Base-by-base conservation (phyloP, 371 early-diverging fungal genomes). In the Zychaea mexicana region DNA sequence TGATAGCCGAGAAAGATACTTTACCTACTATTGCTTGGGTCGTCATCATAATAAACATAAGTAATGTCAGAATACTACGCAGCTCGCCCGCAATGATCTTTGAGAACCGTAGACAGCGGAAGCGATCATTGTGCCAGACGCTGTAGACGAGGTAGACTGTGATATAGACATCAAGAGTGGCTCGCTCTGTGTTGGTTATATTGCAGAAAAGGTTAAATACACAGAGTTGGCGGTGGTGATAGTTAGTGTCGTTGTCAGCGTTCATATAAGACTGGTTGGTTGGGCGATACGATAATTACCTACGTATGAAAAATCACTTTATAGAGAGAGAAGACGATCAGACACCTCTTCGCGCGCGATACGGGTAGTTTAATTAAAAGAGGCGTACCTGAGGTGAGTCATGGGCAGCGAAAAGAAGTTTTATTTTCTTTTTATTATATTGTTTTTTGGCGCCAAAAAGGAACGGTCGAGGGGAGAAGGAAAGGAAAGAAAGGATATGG, bases 1-100 rank as follows among this genome's bases (percentile, higher is more conserved):
- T 26, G 17, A 1, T 39, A n/a, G 28, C 12, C 3, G 7, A n/a
- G 26, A 27, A 52, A 22, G 19, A 10, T 1, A 21, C 19, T 54
- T 60, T 77, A 78, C 83, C 83, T 68, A 73, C 79, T 31, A 71
- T 65, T 26, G 71, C 58, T 60, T 79, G 81, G 56, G 76, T 69
- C n/a, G 73, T 31, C 67, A 78, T 70, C 73, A 81, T 73, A 8
- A 79, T 19, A 28, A 78, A 33, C 52, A 76, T 69, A 42, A 80
- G 28, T n/a, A 72, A 36, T 7, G 84, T 81, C 21, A 81, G 60
- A 19, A 82, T 61, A 49, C 79, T 73, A 68, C 74, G 79, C 27
- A 84, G 60, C 59, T 84, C 83, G 2, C 83, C 80, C 9, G 64
- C n/a, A 21, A 79, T 33, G 22, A 82, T 55, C 54, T 67, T 76